Conservation (phyloP, 768 basidiomycete genomes). For the Psilocybe sp. region DNA sequence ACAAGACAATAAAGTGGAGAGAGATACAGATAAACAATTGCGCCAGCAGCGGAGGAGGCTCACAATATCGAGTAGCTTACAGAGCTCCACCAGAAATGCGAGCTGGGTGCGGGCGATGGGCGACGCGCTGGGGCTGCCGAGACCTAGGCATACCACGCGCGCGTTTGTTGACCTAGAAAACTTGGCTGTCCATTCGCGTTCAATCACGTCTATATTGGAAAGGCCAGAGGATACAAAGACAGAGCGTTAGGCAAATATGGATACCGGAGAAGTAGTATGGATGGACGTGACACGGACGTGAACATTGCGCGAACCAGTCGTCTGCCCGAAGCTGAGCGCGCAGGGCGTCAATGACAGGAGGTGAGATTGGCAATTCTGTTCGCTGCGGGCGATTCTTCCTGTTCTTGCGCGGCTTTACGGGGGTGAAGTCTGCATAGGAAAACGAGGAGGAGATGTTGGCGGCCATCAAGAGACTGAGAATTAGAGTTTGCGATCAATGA, state of each 20-base stretch:
- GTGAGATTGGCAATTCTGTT: conserved; percentile 28
- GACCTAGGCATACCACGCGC: conserved; percentile 61
- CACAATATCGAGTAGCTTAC: conserved; percentile 56
- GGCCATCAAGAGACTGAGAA: conserved; percentile 7
- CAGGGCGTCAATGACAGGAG: conserved; percentile 37
- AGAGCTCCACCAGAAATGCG: conserved; percentile 57
- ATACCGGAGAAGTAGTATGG: conserved; percentile 1
- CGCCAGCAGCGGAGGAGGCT: neutral
- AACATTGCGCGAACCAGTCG: conserved; percentile 54
- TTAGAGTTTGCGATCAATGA: conserved; percentile 2
- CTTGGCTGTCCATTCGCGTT: neutral
- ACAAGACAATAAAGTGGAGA: neutral
- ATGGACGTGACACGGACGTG: conserved; percentile 40
- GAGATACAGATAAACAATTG: neutral
- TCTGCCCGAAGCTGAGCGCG: conserved; percentile 44
- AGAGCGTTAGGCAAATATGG: neutral
- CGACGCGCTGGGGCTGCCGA: conserved; percentile 69
- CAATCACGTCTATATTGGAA: too few relatives aligned
- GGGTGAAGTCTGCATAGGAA: conserved; percentile 51
- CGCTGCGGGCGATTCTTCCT: conserved; percentile 22
- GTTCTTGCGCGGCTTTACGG: conserved; percentile 51
- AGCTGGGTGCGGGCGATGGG: conserved; percentile 66
- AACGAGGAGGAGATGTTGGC: conserved; percentile 24
- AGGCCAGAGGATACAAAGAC: neutral
- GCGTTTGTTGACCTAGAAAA: conserved; percentile 10